Conservation (phyloP, 495 filamentous ascomycete genomes). For the Xylaria bambusicola region DNA sequence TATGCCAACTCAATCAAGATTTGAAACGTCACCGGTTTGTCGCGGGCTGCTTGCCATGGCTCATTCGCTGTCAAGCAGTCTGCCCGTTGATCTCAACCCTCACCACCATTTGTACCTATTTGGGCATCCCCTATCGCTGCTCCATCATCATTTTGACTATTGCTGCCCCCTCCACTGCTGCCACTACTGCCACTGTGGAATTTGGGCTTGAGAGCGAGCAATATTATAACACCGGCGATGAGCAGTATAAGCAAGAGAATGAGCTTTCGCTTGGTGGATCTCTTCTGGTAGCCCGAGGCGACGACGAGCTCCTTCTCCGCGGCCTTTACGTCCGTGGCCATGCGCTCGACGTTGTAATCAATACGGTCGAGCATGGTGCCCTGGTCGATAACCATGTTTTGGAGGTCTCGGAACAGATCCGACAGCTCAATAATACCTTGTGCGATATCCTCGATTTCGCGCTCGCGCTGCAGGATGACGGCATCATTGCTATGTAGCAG, state of each 20-base stretch:
- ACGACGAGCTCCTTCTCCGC: constrained; percentile 90
- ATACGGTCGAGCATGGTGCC: constrained; percentile 97
- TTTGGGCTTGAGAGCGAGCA: constrained; percentile 83
- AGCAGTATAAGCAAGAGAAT: constrained; percentile 83
- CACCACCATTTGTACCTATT: neutral
- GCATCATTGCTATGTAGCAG: constrained; percentile 76
- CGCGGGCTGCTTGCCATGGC: neutral
- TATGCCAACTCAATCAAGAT: constrained; percentile 5
- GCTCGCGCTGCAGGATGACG: constrained; percentile 86
- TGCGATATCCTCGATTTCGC: constrained; percentile 97
- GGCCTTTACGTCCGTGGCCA: constrained; percentile 84
- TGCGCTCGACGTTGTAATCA: constrained; percentile 95
- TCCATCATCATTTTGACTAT: neutral
- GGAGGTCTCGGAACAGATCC: constrained; percentile 94
- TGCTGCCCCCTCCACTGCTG: constrained; percentile 3
- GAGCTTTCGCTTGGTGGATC: constrained; percentile 85
- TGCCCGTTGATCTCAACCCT: neutral
- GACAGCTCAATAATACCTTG: constrained; percentile 96
- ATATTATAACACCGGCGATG: constrained; percentile 81
- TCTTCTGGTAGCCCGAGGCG: constrained; percentile 83
- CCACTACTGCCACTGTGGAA: constrained; percentile 31
- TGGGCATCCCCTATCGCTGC: neutral
- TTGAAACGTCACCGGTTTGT: neutral
- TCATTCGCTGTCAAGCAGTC: neutral
- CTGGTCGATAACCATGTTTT: constrained; percentile 97